A percentile compares a stretch with the other conserved stretches of the same genome.
phyloP scores from a whole-genome alignment of 495 filamentous ascomycete species.

The Parachaetomium inaequale region DNA sequence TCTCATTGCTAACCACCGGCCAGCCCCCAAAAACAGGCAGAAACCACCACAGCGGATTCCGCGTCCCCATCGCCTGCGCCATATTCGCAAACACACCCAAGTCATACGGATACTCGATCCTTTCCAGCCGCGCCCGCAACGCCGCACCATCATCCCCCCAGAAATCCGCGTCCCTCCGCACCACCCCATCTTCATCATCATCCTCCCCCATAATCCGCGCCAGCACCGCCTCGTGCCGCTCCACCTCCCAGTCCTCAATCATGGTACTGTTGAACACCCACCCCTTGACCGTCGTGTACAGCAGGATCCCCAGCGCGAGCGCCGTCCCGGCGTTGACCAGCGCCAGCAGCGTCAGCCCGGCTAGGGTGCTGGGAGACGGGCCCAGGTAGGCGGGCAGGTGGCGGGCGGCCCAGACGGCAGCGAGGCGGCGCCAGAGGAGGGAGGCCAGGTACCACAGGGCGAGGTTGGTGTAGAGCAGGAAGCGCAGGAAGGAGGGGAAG shows the following conservation, averaged over 20 bases:
- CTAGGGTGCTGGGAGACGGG: slow-evolving; percentile 59
- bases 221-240: slow-evolving; percentile 76
- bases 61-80: slow-evolving; percentile 78
- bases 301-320: slow-evolving; percentile 62
- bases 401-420: slow-evolving; percentile 62
- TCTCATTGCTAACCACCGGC: slow-evolving; percentile 29
- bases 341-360: slow-evolving; percentile 62
- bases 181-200: slow-evolving; percentile 44
- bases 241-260: slow-evolving; percentile 92
- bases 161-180: slow-evolving; percentile 16
- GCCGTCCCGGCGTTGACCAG: slow-evolving; percentile 58
- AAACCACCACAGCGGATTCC: slow-evolving; percentile 72
- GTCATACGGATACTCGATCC: slow-evolving; percentile 94
- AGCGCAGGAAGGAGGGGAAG: slow-evolving; percentile 86
- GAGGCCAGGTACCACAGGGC: slow-evolving; percentile 59
- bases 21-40: slow-evolving; percentile 43
- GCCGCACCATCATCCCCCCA: slow-evolving; percentile 30
- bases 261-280: slow-evolving; percentile 60
- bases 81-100: slow-evolving; percentile 85
- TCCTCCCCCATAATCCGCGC: slow-evolving; percentile 46
- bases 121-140: slow-evolving; percentile 54
- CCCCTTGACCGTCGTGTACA: slow-evolving; percentile 45
- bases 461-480: slow-evolving; percentile 71
- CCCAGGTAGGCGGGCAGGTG: slow-evolving; percentile 79
- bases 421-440: slow-evolving; percentile 58